Evolutionary conservation across 495 filamentous ascomycete genomes (phyloP), one percentile per base, ranked within the genome.

Genomic region (Aspergillus nanangensis): DNA sequence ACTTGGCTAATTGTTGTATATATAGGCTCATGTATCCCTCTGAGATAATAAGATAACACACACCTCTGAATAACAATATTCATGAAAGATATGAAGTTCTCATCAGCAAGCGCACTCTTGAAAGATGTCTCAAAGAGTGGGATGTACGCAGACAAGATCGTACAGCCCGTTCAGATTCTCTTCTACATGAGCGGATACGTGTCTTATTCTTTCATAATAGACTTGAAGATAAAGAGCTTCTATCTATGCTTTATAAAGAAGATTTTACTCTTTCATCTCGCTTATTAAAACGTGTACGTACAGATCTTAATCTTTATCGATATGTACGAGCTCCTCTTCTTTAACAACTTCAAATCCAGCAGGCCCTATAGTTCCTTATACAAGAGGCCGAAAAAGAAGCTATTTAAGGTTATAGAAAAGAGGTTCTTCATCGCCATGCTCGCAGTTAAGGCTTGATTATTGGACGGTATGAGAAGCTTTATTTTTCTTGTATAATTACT

Each of bases 391-490:
- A 29, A 11, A 29, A 29, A 11, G 25, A 11, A 11, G 11, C 11
- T 11, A 51, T 54, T 41, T 41, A 55, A 27, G 52, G 52, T 1
- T 55, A 55, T 23, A 49, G 52, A 13, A 41, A 44, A 27, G 43
- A 44, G 37, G 14, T 53, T 9, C 34, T 55, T 22, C 39, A 55
- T 37, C 46, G 41, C 2, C 38, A 55, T 38, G 44, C 53, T 33
- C 44, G 43, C 15, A 47, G 43, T 25, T 24, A 55, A 23, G 47
- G 48, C 13, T 47, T 41, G 31, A 29, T 39, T 47, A 14, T 51
- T 51, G 10, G 41, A 38, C 20, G 40, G 40, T 32, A 42, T 27
- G 25, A 29, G 5, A 7, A 29, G 3, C 29, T 42, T 31, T 3
- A 14, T 15, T 22, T 24, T 41, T 11, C 21, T 25, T 25, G 24